phyloP scores from a whole-genome alignment of 495 filamentous ascomycete genomes.

The Geoglossum glabrum region DNA sequence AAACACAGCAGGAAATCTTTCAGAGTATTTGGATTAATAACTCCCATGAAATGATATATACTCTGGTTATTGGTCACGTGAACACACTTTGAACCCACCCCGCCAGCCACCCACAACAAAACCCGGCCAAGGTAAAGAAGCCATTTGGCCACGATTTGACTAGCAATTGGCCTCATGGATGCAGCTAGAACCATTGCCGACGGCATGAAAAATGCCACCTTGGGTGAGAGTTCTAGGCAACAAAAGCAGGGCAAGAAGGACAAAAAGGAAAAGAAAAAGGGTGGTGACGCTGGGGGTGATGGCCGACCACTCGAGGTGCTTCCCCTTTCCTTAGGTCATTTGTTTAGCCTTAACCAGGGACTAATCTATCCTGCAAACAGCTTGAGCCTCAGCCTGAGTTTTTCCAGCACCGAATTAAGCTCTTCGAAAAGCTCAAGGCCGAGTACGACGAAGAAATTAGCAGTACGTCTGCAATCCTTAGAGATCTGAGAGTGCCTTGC shows the following conservation, averaged over 20 bases:
- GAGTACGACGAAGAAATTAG: slow-evolving; percentile 50
- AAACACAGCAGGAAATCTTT: no score
- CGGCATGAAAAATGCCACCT: slow-evolving; percentile 27
- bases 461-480: not conserved
- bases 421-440: slow-evolving; percentile 79
- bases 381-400: slow-evolving; percentile 22
- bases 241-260: slow-evolving; percentile 17
- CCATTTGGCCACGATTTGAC: not conserved
- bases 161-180: slow-evolving; percentile 7
- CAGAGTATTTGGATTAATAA: no score
- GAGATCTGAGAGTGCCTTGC: not conserved
- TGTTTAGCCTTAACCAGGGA: not conserved
- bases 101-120: not conserved
- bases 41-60: no score
- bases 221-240: slow-evolving; percentile 20
- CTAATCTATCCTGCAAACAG: not conserved
- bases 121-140: not conserved
- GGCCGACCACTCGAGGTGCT: slow-evolving; percentile 25
- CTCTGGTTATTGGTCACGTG: no score
- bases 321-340: not conserved
- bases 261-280: slow-evolving; percentile 33
- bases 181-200: slow-evolving; percentile 16
- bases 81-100: no score
- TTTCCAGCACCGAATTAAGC: slow-evolving; percentile 56
- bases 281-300: slow-evolving; percentile 21